phyloP scores from a whole-genome alignment of 352 stramenopile species.

The Phytophthora colocasiae region DNA sequence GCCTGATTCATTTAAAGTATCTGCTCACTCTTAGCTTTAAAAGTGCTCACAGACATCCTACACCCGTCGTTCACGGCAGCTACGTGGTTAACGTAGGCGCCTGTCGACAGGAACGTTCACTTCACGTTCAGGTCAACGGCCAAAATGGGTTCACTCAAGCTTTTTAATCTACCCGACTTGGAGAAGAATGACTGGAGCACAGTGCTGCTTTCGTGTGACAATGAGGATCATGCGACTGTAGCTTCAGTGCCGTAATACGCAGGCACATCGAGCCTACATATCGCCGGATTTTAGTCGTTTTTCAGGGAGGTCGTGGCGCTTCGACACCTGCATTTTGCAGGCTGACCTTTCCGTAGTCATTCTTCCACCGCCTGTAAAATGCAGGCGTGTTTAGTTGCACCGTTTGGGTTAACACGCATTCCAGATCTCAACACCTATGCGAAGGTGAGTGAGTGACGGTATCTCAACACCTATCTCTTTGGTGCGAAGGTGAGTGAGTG shows the following conservation, averaged over 20 bases:
- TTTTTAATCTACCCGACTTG: too few species aligned
- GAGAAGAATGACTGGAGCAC: too few species aligned
- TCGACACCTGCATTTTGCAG: not conserved
- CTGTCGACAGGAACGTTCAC: slow-evolving; percentile 25
- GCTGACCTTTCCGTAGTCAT: too few species aligned
- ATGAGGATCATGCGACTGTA: too few species aligned
- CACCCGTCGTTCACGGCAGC: slow-evolving; percentile 1
- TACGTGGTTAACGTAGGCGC: slow-evolving; percentile 19
- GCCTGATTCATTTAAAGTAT: not conserved
- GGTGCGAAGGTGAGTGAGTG: too few species aligned
- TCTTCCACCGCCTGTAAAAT: too few species aligned
- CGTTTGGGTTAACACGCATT: too few species aligned
- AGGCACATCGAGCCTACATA: not conserved
- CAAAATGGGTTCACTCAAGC: slow-evolving; percentile 13
- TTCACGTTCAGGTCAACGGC: slow-evolving; percentile 10
- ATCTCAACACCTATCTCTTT: too few species aligned
- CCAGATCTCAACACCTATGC: too few species aligned
- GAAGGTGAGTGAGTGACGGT: too few species aligned
- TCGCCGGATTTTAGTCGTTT: slow-evolving; percentile 20
- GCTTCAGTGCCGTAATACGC: not conserved
- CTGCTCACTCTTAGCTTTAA: not conserved
- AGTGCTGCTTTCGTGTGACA: too few species aligned
- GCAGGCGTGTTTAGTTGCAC: too few species aligned
- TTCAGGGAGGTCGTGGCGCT: slow-evolving; percentile 3
- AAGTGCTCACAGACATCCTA: not conserved